Evolutionary conservation across 2,329 filamentous ascomycete genomes (phyloP).

Genomic region (Cytospora piceae): DNA sequence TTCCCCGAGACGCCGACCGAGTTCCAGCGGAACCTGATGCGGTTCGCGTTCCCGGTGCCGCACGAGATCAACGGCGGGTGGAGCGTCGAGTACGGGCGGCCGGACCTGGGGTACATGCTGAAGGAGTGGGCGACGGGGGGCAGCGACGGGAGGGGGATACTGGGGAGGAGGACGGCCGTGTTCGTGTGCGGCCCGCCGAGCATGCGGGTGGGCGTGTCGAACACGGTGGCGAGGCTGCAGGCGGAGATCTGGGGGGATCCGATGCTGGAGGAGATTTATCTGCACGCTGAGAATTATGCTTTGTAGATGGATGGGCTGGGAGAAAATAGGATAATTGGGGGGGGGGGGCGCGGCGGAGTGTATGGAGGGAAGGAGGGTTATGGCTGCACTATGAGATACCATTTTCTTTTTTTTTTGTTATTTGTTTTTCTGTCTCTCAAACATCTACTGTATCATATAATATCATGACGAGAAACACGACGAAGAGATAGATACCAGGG

Average conservation of each 20-base stretch:
- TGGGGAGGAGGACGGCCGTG: slow-evolving; percentile 81
- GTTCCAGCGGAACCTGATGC: slow-evolving; percentile 87
- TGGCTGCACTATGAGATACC: slow-evolving; percentile 24
- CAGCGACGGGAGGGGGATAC: slow-evolving; percentile 65
- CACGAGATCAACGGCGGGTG: slow-evolving; percentile 77
- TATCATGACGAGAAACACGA: slow-evolving; percentile 3
- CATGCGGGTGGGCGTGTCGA: slow-evolving; percentile 88
- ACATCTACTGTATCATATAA: slow-evolving; percentile 13
- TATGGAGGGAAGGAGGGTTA: not conserved
- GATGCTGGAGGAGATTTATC: slow-evolving; percentile 83
- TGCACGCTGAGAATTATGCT: slow-evolving; percentile 95
- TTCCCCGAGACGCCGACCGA: slow-evolving; percentile 84
- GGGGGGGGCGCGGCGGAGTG: too few species aligned
- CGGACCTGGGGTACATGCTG: slow-evolving; percentile 85
- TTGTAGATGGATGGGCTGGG: slow-evolving; percentile 53
- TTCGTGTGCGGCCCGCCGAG: slow-evolving; percentile 89
- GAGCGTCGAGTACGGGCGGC: slow-evolving; percentile 90
- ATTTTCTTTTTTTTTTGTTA: slow-evolving; percentile 19
- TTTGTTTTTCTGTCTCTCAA: not conserved
- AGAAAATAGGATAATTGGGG: not conserved
- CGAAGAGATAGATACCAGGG: not conserved
- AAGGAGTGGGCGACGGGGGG: slow-evolving; percentile 79
- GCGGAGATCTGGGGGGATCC: slow-evolving; percentile 79
- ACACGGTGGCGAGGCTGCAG: slow-evolving; percentile 81
- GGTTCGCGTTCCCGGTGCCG: slow-evolving; percentile 79